Percentiles rank a stretch among this genome's conserved stretches.
Evolutionary conservation across 305 asterid genomes (phyloP).

Genomic region (Ilex paraguariensis): DNA sequence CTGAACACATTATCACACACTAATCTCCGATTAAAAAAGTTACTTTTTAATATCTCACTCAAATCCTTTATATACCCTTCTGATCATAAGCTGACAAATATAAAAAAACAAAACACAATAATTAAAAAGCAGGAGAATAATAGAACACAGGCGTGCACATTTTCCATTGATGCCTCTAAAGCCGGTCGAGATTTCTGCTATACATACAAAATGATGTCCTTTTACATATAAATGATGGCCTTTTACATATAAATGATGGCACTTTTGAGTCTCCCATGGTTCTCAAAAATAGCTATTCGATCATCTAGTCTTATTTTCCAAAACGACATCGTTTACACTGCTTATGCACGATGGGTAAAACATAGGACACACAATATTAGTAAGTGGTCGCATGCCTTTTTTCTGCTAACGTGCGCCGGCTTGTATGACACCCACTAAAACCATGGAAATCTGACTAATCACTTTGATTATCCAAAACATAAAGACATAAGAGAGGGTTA

Average conservation of each 20-base stretch:
- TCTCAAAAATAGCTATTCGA: too few species aligned
- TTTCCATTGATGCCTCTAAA: conserved; percentile 28
- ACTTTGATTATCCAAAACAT: neutral
- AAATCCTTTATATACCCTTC: conserved; percentile 13
- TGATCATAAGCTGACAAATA: conserved; percentile 17
- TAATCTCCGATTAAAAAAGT: neutral
- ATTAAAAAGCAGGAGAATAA: conserved; percentile 48
- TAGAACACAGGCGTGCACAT: conserved; percentile 57
- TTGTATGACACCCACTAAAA: conserved; percentile 10
- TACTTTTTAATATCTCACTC: neutral
- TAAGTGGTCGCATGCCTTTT: conserved; percentile 3
- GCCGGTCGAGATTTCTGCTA: neutral
- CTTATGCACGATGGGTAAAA: too few species aligned
- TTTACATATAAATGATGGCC: too few species aligned
- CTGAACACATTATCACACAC: conserved; percentile 34
- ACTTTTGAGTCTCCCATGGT: too few species aligned
- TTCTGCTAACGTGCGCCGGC: neutral
- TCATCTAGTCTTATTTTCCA: too few species aligned
- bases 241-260: too few species aligned
- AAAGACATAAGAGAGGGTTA: too few species aligned
- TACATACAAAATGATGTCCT: too few species aligned
- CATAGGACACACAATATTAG: too few species aligned
- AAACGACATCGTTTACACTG: too few species aligned
- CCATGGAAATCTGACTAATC: conserved; percentile 35
- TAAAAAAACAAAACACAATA: conserved; percentile 28